Evolutionary conservation across 306 rosid genomes (phyloP).

Genomic region (Carpinus fangiana): DNA sequence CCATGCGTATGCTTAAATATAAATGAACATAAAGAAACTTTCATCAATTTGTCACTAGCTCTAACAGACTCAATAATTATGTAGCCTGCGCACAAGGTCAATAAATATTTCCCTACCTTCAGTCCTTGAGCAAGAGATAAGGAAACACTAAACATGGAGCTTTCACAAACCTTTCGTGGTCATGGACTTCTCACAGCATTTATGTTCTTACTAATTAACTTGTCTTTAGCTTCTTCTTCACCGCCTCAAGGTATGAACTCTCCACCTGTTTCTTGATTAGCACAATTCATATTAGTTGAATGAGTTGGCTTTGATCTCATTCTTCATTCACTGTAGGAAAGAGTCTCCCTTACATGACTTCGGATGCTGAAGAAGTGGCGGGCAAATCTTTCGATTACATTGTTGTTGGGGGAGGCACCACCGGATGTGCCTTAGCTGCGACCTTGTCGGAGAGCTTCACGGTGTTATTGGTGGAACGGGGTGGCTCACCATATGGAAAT

Average conservation of each 20-base stretch:
- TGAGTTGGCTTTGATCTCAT: slow-evolving; percentile 12
- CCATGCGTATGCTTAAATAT: slow-evolving; percentile 47
- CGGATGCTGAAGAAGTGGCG: slow-evolving; percentile 56
- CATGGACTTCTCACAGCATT: slow-evolving; percentile 30
- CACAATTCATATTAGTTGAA: background rate
- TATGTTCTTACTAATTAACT: slow-evolving; percentile 34
- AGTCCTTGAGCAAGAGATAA: slow-evolving; percentile 16
- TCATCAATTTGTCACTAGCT: slow-evolving; percentile 45
- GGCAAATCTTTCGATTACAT: slow-evolving; percentile 70
- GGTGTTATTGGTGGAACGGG: slow-evolving; percentile 71
- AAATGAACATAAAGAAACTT: slow-evolving; percentile 19
- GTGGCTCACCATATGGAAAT: slow-evolving; percentile 63
- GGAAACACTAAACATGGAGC: slow-evolving; percentile 38
- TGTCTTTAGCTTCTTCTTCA: slow-evolving; percentile 33
- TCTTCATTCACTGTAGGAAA: slow-evolving; percentile 29
- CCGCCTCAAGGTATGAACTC: slow-evolving; percentile 45
- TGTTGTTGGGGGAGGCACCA: slow-evolving; percentile 76
- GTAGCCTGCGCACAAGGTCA: slow-evolving; percentile 27
- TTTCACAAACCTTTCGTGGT: slow-evolving; percentile 25
- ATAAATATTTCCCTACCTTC: slow-evolving; percentile 37
- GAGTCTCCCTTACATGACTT: slow-evolving; percentile 57
- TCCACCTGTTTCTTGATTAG: background rate
- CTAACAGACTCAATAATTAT: slow-evolving; percentile 20
- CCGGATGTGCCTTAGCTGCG: slow-evolving; percentile 75
- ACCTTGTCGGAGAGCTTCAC: slow-evolving; percentile 63